These are phyloP conservation scores for Albugo candida DNA, from an alignment of 352 stramenopile genomes.

Conservation along the genomic window DNA sequence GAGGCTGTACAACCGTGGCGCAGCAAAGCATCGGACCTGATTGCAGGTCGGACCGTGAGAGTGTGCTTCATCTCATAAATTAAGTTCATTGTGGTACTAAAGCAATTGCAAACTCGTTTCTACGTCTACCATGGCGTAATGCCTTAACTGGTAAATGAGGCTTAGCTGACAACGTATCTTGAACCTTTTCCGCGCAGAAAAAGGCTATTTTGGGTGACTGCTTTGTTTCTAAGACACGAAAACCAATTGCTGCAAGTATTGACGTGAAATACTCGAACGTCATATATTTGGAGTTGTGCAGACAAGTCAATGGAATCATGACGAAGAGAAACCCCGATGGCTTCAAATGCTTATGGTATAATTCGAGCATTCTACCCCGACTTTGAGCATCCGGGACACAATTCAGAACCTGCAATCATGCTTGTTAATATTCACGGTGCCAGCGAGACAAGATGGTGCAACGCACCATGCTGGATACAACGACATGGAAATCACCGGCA, in stretches of 20 bases:
- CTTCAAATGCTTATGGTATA: slow-evolving; percentile 58
- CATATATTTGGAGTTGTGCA: slow-evolving; percentile 60
- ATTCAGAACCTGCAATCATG: slow-evolving; percentile 82
- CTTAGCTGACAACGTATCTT: too few species aligned
- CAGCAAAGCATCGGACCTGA: not conserved
- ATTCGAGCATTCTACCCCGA: slow-evolving; percentile 60
- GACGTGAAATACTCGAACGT: too few species aligned
- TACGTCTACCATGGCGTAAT: too few species aligned
- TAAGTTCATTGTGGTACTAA: slow-evolving; percentile 20
- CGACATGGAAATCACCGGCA: slow-evolving; percentile 58
- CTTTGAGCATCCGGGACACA: slow-evolving; percentile 83
- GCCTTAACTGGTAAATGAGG: too few species aligned
- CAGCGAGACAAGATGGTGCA: too few species aligned
- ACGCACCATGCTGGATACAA: slow-evolving; percentile 62
- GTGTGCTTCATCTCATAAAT: slow-evolving; percentile 7
- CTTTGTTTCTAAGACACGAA: slow-evolving; percentile 45
- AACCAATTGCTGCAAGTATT: slow-evolving; percentile 52
- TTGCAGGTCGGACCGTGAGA: not conserved
- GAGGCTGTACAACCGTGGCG: too few species aligned
- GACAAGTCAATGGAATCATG: slow-evolving; percentile 49
- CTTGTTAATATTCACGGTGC: not conserved
- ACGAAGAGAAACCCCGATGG: too few species aligned
- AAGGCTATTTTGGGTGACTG: slow-evolving; percentile 67
- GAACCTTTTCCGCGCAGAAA: slow-evolving; percentile 43
- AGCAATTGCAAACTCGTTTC: slow-evolving; percentile 14